Evolutionary conservation across 352 stramenopile species (phyloP), one percentile per base, ranked within the genome.

Genomic region (Phytophthora boehmeriae): DNA sequence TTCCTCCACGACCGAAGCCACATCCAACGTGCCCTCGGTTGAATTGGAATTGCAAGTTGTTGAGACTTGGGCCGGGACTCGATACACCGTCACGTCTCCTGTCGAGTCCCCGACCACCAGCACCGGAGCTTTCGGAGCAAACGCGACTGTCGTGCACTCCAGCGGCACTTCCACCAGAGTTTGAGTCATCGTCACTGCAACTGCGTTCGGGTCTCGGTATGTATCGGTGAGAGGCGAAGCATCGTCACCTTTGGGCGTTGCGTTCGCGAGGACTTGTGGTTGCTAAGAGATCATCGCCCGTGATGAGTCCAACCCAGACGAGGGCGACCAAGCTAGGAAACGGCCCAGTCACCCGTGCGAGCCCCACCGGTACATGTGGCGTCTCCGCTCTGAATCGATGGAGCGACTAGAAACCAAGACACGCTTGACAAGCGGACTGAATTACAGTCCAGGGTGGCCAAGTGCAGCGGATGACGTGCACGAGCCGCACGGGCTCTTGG

Each of bases 71-170:
- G 72, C 64, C 0, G 76, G 78, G 2, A 93, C 78, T 46, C 86
- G 77, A 38, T 92, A 93, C 1, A 93, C 80, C 0, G 77, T 88
- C 13, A 93, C 83, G 17, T 92, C 76, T 8, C 86, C 85, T 6
- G 71, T 88, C 8, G 81, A 88, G 54, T 95, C 86, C 27, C 86
- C 85, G 4, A 93, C 83, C 4, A 93, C 75, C 2, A 93, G 75
- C 1, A 93, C 84, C 0, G 85, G 86, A 11, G 79, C 86, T 17
- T 75, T 83, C 2, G 79, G 79, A 1, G 84, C 83, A 52, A 93
- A 93, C 4, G 80, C 75, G 6, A 93, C 77, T 10, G 74, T 87
- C 0, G 85, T 92, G 70, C 85, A 92, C 50, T 91, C 74, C 2
- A 89, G 44, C 10, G 66, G 57, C 20, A 89, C 68, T 57, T 89